Percentiles rank a stretch among this genome's conserved stretches.
These are phyloP conservation scores for Inga laurina DNA, from an alignment of 306 rosid species.

Conservation along the genomic window DNA sequence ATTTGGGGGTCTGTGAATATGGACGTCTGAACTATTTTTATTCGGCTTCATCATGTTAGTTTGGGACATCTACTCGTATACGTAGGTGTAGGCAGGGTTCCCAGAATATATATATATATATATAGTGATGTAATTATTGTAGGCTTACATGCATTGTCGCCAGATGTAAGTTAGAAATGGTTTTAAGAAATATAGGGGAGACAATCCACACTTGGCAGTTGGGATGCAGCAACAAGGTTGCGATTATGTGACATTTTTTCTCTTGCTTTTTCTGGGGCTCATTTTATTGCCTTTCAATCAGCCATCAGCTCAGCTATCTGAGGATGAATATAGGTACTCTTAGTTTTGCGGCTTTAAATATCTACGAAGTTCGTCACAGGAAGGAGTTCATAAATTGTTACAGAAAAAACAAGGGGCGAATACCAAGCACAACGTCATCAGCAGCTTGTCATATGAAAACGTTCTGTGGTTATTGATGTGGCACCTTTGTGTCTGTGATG, in stretches of 20 bases:
- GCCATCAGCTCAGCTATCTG: too few species aligned
- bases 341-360: background rate
- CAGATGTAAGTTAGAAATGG: background rate
- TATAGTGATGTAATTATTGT: conserved; percentile 42
- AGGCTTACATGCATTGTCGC: conserved; percentile 21
- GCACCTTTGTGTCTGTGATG: too few species aligned
- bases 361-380: background rate
- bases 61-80: background rate
- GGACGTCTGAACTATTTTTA: conserved; percentile 8
- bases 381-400: too few species aligned
- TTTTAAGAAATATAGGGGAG: background rate
- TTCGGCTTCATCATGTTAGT: conserved; percentile 1
- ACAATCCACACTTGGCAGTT: background rate
- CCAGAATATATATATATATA: background rate
- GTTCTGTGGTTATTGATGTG: background rate
- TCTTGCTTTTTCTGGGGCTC: background rate
- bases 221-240: conserved; percentile 2
- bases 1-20: background rate
- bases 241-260: background rate
- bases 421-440: too few species aligned
- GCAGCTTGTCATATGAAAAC: background rate
- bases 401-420: background rate
- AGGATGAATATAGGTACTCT: too few species aligned
- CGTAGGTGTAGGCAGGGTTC: conserved; percentile 6
- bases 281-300: background rate